These are phyloP conservation scores for Epichloe elymi DNA, from an alignment of 2,329 filamentous ascomycete species.

Conservation along the genomic window DNA sequence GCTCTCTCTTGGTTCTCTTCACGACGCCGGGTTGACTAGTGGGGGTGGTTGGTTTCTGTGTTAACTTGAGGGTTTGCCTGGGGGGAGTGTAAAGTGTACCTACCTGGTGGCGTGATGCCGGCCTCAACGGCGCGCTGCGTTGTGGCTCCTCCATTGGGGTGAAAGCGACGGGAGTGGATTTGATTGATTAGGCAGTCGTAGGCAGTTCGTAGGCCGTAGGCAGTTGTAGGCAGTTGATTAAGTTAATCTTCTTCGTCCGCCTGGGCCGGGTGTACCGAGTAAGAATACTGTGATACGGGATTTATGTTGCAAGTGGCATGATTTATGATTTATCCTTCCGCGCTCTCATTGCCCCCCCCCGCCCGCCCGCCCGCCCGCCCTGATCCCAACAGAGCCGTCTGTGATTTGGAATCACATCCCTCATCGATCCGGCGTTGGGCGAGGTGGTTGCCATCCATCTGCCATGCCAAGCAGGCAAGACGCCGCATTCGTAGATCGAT, in stretches of 20 bases:
- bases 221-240: too few relatives aligned
- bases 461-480: not conserved
- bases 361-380: too few relatives aligned
- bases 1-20: slow-evolving; percentile 78
- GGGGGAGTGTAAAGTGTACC: not conserved
- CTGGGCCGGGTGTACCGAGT: too few relatives aligned
- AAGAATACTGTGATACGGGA: too few relatives aligned
- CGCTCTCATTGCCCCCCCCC: too few relatives aligned
- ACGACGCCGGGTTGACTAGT: not conserved
- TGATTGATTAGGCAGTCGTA: not conserved
- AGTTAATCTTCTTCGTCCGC: too few relatives aligned
- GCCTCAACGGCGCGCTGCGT: not conserved
- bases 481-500: not conserved
- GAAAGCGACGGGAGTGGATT: not conserved
- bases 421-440: not conserved
- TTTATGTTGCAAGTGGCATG: too few relatives aligned
- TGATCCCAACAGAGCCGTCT: not conserved
- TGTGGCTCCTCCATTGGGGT: not conserved
- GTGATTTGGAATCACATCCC: not conserved
- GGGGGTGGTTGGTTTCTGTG: not conserved
- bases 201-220: too few relatives aligned
- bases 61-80: too few relatives aligned
- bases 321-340: too few relatives aligned
- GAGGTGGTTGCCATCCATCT: too few relatives aligned
- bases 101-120: slow-evolving; percentile 1